Evolutionary conservation across 768 basidiomycete genomes (phyloP).

Genomic region (Calocybe gangraenosa): DNA sequence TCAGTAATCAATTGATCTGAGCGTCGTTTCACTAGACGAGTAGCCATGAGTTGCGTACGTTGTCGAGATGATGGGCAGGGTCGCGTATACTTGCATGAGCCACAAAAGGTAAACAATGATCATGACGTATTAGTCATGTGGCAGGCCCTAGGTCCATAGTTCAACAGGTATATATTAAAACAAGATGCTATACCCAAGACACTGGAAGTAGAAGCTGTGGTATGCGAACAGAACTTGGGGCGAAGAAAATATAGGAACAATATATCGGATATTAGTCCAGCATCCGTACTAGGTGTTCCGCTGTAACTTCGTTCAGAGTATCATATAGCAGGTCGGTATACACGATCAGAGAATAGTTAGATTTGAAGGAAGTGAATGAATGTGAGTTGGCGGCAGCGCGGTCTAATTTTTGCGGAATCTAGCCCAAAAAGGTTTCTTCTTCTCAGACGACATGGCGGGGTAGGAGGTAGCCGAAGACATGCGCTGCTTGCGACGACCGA

Average conservation of each 20-base stretch:
- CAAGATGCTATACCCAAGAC: background rate
- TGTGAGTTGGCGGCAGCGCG: background rate
- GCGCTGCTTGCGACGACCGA: constrained; percentile 57
- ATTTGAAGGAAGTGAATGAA: background rate
- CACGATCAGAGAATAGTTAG: background rate
- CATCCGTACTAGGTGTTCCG: background rate
- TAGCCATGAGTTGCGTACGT: constrained; percentile 4
- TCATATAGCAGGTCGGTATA: background rate
- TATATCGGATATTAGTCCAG: background rate
- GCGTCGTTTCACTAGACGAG: constrained; percentile 5
- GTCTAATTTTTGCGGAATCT: constrained; percentile 34
- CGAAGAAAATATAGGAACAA: background rate
- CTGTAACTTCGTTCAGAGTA: background rate
- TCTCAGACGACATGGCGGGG: constrained; percentile 23
- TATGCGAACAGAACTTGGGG: background rate
- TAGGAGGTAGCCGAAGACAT: constrained; percentile 37
- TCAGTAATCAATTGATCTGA: constrained; percentile 8
- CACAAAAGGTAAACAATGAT: no score
- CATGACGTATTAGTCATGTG: no score
- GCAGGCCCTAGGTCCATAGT: no score
- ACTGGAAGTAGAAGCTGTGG: background rate
- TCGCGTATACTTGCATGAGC: no score
- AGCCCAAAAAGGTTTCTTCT: constrained; percentile 27
- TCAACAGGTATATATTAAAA: no score
- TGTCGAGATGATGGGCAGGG: no score